phyloP scores from a whole-genome alignment of 1,284 basidiomycete species.

The Ustilago shanxiensis region DNA sequence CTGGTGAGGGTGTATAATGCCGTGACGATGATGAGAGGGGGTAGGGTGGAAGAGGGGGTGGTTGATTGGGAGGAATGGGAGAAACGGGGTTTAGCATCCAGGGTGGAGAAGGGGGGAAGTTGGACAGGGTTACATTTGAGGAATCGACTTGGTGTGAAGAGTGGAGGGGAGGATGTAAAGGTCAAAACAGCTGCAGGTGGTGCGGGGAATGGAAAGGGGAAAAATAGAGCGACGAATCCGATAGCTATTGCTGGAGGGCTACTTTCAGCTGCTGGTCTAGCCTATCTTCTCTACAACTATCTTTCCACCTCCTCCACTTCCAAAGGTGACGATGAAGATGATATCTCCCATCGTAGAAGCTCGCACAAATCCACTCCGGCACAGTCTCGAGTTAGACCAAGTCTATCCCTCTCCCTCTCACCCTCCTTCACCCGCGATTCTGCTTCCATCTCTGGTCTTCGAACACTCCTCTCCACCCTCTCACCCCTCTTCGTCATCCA shows the following conservation, averaged over 20 bases:
- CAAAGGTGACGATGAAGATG: conserved; percentile 35
- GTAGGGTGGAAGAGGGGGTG: background rate
- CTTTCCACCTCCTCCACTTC: conserved; percentile 12
- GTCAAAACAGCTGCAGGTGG: conserved; percentile 3
- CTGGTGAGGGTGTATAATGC: conserved; percentile 19
- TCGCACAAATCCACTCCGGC: background rate
- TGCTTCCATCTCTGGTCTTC: conserved; percentile 13
- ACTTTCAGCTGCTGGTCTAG: conserved; percentile 37
- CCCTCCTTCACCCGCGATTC: conserved; percentile 24
- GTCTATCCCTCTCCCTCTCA: conserved; percentile 34
- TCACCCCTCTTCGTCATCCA: conserved; percentile 36
- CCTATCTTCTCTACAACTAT: conserved; percentile 43
- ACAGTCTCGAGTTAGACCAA: conserved; percentile 7
- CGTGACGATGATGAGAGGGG: background rate
- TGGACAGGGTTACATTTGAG: conserved; percentile 45
- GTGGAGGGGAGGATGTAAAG: background rate
- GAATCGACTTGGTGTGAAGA: conserved; percentile 14
- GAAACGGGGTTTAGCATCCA: background rate
- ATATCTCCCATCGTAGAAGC: conserved; percentile 11
- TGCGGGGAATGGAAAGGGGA: conserved; percentile 3
- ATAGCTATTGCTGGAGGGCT: conserved; percentile 39
- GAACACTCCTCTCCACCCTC: conserved; percentile 22
- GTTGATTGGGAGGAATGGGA: conserved; percentile 47
- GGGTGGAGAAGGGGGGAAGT: background rate
- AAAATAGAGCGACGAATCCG: conserved; percentile 13